Evolutionary conservation across 768 basidiomycete genomes (phyloP).

Genomic region (Leccinellum luteum): DNA sequence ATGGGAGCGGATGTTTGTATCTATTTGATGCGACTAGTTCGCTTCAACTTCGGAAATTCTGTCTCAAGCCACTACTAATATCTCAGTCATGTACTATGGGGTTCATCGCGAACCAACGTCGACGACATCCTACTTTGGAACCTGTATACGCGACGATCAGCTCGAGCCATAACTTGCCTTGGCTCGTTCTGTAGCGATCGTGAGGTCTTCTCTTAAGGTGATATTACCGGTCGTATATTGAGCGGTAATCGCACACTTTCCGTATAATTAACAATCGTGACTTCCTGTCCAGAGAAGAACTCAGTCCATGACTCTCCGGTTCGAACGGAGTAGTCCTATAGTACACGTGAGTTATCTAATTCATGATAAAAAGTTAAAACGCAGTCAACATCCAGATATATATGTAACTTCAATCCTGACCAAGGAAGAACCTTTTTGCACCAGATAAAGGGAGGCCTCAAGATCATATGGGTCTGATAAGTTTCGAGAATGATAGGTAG

Average conservation of each 20-base stretch:
- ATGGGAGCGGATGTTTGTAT: conserved; percentile 23
- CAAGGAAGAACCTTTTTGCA: conserved; percentile 2
- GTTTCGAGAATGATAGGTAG: not conserved
- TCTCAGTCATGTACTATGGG: too few species aligned
- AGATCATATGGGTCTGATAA: not conserved
- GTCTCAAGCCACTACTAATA: too few species aligned
- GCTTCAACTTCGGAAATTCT: not conserved
- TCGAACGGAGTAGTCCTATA: conserved; percentile 16
- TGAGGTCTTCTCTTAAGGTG: too few species aligned
- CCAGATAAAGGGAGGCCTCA: not conserved
- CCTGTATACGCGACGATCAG: not conserved
- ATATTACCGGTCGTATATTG: conserved; percentile 1
- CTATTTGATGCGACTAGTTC: conserved; percentile 12
- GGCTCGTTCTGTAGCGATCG: too few species aligned
- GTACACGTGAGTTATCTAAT: conserved; percentile 7
- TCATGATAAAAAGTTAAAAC: conserved; percentile 5
- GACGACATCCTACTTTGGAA: not conserved
- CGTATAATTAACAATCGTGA: conserved; percentile 11
- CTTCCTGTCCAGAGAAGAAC: conserved; percentile 10
- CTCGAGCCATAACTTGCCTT: too few species aligned
- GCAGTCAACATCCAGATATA: not conserved
- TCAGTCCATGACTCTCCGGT: conserved; percentile 7
- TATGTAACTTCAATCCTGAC: conserved; percentile 2
- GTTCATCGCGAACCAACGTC: not conserved
- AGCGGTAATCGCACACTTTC: conserved; percentile 11